phyloP scores from a whole-genome alignment of 495 filamentous ascomycete genomes.

The Hypoxylon fuscum region DNA sequence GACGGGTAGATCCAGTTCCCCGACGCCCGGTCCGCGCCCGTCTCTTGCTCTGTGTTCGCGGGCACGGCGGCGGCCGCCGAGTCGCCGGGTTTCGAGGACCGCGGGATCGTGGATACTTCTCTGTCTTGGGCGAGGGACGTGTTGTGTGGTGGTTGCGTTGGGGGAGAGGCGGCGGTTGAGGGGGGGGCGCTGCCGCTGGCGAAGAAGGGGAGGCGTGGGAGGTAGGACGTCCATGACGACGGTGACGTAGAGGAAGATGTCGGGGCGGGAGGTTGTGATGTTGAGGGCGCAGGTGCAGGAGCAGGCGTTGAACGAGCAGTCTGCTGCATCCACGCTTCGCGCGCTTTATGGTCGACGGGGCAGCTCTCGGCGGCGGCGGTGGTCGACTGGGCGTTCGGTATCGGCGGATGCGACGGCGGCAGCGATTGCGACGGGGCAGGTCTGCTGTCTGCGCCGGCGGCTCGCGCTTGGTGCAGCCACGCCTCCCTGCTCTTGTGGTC shows the following conservation, averaged over 20 bases:
- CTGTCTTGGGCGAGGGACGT: slow-evolving; percentile 64
- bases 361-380: slow-evolving; percentile 62
- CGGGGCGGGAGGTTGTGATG: slow-evolving; percentile 5
- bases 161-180: slow-evolving; percentile 29
- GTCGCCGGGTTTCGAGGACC: slow-evolving; percentile 57
- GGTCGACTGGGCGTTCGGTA: slow-evolving; percentile 23
- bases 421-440: slow-evolving; percentile 28
- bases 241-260: slow-evolving; percentile 17
- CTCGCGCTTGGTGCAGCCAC: slow-evolving; percentile 70
- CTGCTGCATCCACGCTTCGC: slow-evolving; percentile 78
- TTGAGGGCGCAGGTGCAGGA: slow-evolving; percentile 6
- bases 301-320: slow-evolving; percentile 45
- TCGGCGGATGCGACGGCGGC: slow-evolving; percentile 41
- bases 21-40: slow-evolving; percentile 65
- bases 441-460: slow-evolving; percentile 20
- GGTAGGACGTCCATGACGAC: slow-evolving; percentile 50
- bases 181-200: slow-evolving; percentile 39
- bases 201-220: slow-evolving; percentile 42
- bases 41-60: slow-evolving; percentile 80
- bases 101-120: slow-evolving; percentile 84
- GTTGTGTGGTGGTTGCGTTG: slow-evolving; percentile 43
- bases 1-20: slow-evolving; percentile 98
- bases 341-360: slow-evolving; percentile 87
- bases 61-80: slow-evolving; percentile 58
- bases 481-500: slow-evolving; percentile 85